These are phyloP conservation scores for Aspergillus sp. DNA, from an alignment of 2,329 filamentous ascomycete genomes.

Conservation along the genomic window DNA sequence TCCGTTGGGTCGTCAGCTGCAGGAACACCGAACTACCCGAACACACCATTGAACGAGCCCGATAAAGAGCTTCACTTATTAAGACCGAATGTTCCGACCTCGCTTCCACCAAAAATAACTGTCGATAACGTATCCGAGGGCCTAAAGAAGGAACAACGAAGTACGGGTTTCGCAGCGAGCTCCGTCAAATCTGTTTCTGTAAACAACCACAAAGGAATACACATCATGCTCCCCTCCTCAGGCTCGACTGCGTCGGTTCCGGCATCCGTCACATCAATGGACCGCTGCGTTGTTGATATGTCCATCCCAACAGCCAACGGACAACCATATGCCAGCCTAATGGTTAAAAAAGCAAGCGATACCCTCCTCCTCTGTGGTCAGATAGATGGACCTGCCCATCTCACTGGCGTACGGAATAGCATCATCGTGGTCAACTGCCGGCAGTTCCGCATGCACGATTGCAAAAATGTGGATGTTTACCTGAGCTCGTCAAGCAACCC, in stretches of 20 bases:
- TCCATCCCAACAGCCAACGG: constrained; percentile 60
- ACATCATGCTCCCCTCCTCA: constrained; percentile 74
- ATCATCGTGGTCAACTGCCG: constrained; percentile 76
- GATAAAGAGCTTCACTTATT: constrained; percentile 32
- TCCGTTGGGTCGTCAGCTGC: constrained; percentile 41
- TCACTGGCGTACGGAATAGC: constrained; percentile 71
- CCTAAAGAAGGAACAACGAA: constrained; percentile 19
- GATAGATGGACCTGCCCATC: constrained; percentile 77
- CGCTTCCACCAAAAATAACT: constrained; percentile 30
- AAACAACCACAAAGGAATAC: constrained; percentile 64
- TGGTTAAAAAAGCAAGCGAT: constrained; percentile 66
- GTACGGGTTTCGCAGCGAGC: constrained; percentile 53
- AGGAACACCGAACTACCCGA: constrained; percentile 36
- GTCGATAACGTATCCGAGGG: constrained; percentile 24
- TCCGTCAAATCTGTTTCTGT: constrained; percentile 61
- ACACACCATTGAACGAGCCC: constrained; percentile 38
- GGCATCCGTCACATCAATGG: constrained; percentile 69
- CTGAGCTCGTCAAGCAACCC: constrained; percentile 78
- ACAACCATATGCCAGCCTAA: constrained; percentile 68
- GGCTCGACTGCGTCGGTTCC: constrained; percentile 71
- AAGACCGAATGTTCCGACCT: constrained; percentile 36
- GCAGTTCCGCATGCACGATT: constrained; percentile 94
- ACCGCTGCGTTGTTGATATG: constrained; percentile 76
- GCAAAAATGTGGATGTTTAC: constrained; percentile 77
- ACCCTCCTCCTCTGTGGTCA: constrained; percentile 76